Percentiles rank a stretch among this genome's conserved stretches.
These are phyloP conservation scores for Kluyveromyces starmeri DNA, from an alignment of 805 yeast species.

Conservation along the genomic window DNA sequence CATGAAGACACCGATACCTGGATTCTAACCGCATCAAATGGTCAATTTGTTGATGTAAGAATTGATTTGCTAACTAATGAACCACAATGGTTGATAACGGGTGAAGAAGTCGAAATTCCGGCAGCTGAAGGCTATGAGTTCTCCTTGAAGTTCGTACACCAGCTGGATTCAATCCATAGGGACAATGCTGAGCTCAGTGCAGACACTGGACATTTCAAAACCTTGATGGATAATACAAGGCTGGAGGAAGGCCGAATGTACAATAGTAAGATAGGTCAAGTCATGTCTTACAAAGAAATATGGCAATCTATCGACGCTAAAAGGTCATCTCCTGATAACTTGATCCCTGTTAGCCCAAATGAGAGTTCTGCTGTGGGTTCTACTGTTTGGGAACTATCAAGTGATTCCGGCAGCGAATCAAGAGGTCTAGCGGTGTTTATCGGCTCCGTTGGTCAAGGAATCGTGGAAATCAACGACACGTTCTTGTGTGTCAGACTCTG, in stretches of 20 bases:
- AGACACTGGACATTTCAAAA: conserved; percentile 40
- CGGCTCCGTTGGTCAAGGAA: conserved; percentile 47
- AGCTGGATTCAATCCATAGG: conserved; percentile 5
- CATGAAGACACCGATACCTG: conserved; percentile 41
- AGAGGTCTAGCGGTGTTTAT: conserved; percentile 38
- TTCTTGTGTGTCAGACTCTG: conserved; percentile 8
- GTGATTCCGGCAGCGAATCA: conserved; percentile 1
- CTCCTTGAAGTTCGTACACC: conserved; percentile 7
- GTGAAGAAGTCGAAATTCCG: conserved; percentile 26
- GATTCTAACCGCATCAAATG: conserved; percentile 38
- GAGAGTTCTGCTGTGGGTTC: conserved; percentile 1
- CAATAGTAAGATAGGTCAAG: conserved; percentile 35
- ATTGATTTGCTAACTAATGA: conserved; percentile 3
- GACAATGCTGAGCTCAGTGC: conserved; percentile 31
- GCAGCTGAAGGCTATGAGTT: conserved; percentile 8
- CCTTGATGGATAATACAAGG: conserved; percentile 33
- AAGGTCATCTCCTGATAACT: conserved; percentile 23
- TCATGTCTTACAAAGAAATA: conserved; percentile 41
- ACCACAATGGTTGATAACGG: conserved; percentile 21
- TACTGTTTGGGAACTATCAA: conserved; percentile 18
- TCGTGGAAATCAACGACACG: conserved; percentile 25
- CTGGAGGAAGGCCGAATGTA: conserved; percentile 45
- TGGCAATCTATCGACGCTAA: conserved; percentile 44
- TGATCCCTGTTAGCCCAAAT: conserved; percentile 10
- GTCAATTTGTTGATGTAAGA: conserved; percentile 41